Evolutionary conservation across 2,329 filamentous ascomycete species (phyloP), one percentile per base, ranked within the genome.

Genomic region (Pseudogymnoascus sp.): DNA sequence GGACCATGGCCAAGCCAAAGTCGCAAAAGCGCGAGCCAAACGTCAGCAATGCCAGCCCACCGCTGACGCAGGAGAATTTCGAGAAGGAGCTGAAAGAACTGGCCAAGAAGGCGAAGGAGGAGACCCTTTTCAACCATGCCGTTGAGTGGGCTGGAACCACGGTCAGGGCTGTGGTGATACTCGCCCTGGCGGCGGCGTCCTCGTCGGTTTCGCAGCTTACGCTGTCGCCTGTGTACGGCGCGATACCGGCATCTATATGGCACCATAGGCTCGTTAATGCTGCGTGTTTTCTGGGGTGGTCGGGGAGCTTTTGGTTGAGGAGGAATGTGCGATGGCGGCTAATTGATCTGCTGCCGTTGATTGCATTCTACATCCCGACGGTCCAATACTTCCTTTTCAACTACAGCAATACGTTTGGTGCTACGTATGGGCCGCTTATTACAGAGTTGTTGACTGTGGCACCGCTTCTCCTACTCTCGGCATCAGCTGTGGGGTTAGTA

Each of bases 151-250:
- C 63, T 41, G 65, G 59, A 60, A 62, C 71, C 38, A 54, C 72
- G n/a, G 57, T 66, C 11, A 75, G 75, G 64, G 72, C 76, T 2
- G 65, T 70, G 18, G 68, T 73, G n/a, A 70, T 86, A 14, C 75
- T 86, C 64, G 67, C 77, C 25, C 76, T 89, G 50, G 79, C 83
- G 8, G 89, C 86, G 47, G 71, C 86, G 41, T 85, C 82, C 63
- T 86, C 88, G 54, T 84, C 86, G 64, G 82, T 88, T 62, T 93
- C 89, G 0, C 84, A 90, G 70, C 79, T 91, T 64, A 86, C 83
- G 38, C 79, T 97, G 34, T 89, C 91, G 18, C 94, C 94, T 1
- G 88, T 95, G 9, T 97, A 95, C 74, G 94, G 94, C 59, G 85
- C 87, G 14, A 89, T 96, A 37, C 89, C 93, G 1, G 79, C 91